Evolutionary conservation across 2,329 filamentous ascomycete genomes (phyloP).

Genomic region (Fulvia fulva): DNA sequence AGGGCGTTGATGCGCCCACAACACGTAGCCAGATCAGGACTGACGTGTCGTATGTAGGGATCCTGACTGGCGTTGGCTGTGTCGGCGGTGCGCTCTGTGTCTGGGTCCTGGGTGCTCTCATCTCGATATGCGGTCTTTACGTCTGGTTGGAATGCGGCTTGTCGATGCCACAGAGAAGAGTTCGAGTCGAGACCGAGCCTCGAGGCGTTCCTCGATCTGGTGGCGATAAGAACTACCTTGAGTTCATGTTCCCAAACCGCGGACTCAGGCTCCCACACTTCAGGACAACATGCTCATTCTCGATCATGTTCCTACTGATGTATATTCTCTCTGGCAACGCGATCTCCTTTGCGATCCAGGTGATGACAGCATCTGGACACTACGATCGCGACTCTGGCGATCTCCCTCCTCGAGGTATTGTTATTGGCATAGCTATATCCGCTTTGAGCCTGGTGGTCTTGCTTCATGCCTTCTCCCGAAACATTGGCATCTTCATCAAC

Average conservation of each 20-base stretch:
- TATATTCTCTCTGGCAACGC: slow-evolving; percentile 51
- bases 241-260: slow-evolving; percentile 44
- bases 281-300: slow-evolving; percentile 43
- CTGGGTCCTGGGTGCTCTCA: slow-evolving; percentile 40
- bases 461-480: slow-evolving; percentile 47
- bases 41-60: background rate
- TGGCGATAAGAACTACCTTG: slow-evolving; percentile 48
- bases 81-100: slow-evolving; percentile 35
- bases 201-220: slow-evolving; percentile 45
- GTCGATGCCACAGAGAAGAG: slow-evolving; percentile 42
- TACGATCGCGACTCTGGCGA: slow-evolving; percentile 13
- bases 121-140: slow-evolving; percentile 33
- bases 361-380: slow-evolving; percentile 35
- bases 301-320: slow-evolving; percentile 43
- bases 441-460: slow-evolving; percentile 44
- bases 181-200: slow-evolving; percentile 36
- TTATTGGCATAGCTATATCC: slow-evolving; percentile 48
- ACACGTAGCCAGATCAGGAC: background rate
- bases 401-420: slow-evolving; percentile 29
- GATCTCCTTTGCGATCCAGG: slow-evolving; percentile 44
- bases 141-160: slow-evolving; percentile 47
- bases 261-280: slow-evolving; percentile 34
- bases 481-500: slow-evolving; percentile 50
- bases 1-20: background rate
- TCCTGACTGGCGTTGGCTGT: slow-evolving; percentile 25